Evolutionary conservation across 2,329 filamentous ascomycete genomes (phyloP).

Genomic region (Penicillium sp.): DNA sequence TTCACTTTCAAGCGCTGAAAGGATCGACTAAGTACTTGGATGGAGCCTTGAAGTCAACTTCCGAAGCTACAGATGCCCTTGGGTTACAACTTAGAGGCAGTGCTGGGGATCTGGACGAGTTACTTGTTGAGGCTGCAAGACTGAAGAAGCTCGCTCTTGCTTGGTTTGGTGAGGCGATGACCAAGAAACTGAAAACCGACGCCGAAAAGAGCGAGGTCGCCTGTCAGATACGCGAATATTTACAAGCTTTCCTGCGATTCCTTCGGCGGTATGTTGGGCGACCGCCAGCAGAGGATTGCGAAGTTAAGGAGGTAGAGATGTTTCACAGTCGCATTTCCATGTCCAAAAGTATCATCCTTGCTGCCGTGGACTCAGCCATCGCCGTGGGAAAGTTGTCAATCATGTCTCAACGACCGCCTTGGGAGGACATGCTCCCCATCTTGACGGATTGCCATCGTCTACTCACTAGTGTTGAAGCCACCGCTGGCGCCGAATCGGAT

Average conservation of each 20-base stretch:
- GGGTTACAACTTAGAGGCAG: slow-evolving; percentile 45
- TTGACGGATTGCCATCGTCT: slow-evolving; percentile 43
- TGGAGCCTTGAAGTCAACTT: slow-evolving; percentile 30
- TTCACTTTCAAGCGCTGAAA: slow-evolving; percentile 39
- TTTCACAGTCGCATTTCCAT: slow-evolving; percentile 37
- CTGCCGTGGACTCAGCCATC: slow-evolving; percentile 46
- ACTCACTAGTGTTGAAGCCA: slow-evolving; percentile 33
- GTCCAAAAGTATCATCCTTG: slow-evolving; percentile 42
- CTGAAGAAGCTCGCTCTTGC: slow-evolving; percentile 48
- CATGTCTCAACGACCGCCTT: slow-evolving; percentile 40
- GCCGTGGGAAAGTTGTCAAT: slow-evolving; percentile 46
- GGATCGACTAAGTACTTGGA: slow-evolving; percentile 25
- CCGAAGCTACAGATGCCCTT: slow-evolving; percentile 40
- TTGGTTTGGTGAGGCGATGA: slow-evolving; percentile 37
- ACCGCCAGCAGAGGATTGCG: slow-evolving; percentile 30
- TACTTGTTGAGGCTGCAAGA: slow-evolving; percentile 47
- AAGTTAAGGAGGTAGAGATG: slow-evolving; percentile 33
- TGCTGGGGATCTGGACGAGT: slow-evolving; percentile 47
- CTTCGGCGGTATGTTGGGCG: slow-evolving; percentile 47
- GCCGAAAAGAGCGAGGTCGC: slow-evolving; percentile 25
- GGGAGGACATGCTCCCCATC: slow-evolving; percentile 43
- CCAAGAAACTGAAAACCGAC: slow-evolving; percentile 20
- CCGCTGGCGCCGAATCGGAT: slow-evolving; percentile 17
- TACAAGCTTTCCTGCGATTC: slow-evolving; percentile 45
- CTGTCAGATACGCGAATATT: slow-evolving; percentile 38